These are phyloP conservation scores for Penicillium cosmopolitanum DNA, from an alignment of 495 filamentous ascomycete genomes.

Conservation along the genomic window DNA sequence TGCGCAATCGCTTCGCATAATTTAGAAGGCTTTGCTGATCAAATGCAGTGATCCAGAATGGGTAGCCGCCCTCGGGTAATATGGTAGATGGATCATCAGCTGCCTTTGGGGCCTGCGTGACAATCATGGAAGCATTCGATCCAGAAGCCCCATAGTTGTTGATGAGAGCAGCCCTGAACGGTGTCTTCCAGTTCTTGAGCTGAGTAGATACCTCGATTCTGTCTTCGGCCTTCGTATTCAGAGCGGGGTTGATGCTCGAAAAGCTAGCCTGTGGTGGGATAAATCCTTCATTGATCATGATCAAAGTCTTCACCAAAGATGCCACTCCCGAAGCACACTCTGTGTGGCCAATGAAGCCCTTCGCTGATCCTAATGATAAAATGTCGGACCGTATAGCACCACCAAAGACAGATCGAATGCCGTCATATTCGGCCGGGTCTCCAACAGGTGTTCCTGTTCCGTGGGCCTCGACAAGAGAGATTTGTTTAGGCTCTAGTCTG, in stretches of 20 bases:
- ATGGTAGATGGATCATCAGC: background rate
- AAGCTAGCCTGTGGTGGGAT: conserved; percentile 43
- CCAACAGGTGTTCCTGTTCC: conserved; percentile 49
- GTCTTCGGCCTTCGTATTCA: background rate
- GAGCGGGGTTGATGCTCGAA: conserved; percentile 36
- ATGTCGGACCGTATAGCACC: conserved; percentile 15
- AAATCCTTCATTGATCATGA: conserved; percentile 44
- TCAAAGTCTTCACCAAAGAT: conserved; percentile 41
- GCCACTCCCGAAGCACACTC: conserved; percentile 48
- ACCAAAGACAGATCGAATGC: conserved; percentile 38
- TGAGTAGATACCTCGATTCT: background rate
- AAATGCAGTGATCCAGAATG: conserved; percentile 17
- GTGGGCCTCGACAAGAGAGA: conserved; percentile 42
- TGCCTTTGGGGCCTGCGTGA: background rate
- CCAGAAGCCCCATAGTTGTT: conserved; percentile 45
- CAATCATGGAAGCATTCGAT: conserved; percentile 35
- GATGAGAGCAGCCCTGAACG: conserved; percentile 33
- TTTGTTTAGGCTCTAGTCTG: conserved; percentile 9
- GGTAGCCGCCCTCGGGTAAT: conserved; percentile 4
- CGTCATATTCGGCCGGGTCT: conserved; percentile 35
- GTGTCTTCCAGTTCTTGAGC: conserved; percentile 29
- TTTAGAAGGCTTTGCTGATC: conserved; percentile 8
- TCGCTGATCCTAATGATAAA: conserved; percentile 40
- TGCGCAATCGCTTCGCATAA: conserved; percentile 6
- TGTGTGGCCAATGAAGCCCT: conserved; percentile 47